These are phyloP conservation scores for Fusarium sp. DNA, from an alignment of 2,329 filamentous ascomycete species.

Conservation along the genomic window DNA sequence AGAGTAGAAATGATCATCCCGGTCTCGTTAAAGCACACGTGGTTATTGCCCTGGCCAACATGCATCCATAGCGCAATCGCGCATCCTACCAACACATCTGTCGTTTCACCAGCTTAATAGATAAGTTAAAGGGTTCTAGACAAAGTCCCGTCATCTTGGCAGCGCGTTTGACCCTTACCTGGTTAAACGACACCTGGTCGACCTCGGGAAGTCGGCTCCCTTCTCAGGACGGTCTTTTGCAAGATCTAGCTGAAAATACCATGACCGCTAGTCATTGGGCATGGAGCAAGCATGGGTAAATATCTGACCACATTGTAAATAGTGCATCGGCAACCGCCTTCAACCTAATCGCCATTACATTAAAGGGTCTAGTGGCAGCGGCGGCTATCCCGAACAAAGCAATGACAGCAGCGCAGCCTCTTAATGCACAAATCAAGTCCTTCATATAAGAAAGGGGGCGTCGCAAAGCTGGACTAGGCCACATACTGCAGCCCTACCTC, in stretches of 20 bases:
- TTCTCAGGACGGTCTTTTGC: not conserved
- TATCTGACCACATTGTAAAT: not conserved
- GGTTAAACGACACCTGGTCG: slow-evolving; percentile 1
- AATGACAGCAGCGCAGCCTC: not conserved
- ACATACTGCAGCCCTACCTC: not conserved
- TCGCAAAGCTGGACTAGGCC: not conserved
- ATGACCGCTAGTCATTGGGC: not conserved
- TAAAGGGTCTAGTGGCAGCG: not conserved
- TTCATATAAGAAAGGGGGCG: slow-evolving; percentile 13
- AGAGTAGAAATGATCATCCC: slow-evolving; percentile 8
- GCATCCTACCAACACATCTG: slow-evolving; percentile 4
- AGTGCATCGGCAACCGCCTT: not conserved
- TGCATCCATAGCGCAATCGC: not conserved
- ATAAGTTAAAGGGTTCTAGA: not conserved
- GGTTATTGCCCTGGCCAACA: not conserved
- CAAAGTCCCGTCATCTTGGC: not conserved
- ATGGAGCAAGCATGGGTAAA: not conserved
- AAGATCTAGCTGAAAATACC: not conserved
- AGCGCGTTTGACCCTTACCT: slow-evolving; percentile 18
- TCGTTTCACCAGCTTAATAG: slow-evolving; percentile 11
- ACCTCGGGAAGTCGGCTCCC: not conserved
- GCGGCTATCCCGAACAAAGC: not conserved
- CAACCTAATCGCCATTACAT: not conserved
- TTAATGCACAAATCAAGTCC: not conserved
- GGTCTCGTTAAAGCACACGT: not conserved